phyloP scores from a whole-genome alignment of 2,329 filamentous ascomycete genomes.

The Septoria petroselini region DNA sequence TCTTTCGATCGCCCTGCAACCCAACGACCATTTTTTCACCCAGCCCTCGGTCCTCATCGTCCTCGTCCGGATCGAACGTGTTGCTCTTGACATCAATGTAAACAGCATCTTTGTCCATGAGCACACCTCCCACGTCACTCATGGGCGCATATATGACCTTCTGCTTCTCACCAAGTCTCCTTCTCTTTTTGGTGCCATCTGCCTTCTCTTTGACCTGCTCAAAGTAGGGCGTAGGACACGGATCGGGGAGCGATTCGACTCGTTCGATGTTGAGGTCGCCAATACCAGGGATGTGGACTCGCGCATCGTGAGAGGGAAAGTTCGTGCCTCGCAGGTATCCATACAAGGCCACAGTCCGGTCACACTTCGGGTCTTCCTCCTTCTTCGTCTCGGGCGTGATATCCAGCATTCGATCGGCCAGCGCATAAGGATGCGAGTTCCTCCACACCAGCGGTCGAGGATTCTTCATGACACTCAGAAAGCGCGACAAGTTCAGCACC shows the following conservation, averaged over 20 bases:
- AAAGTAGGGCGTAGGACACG: slow-evolving; percentile 89
- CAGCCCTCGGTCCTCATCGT: slow-evolving; percentile 72
- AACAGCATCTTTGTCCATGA: slow-evolving; percentile 95
- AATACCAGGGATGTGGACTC: slow-evolving; percentile 87
- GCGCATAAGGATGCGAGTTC: slow-evolving; percentile 89
- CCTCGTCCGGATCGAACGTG: slow-evolving; percentile 67
- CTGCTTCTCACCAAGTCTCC: slow-evolving; percentile 89
- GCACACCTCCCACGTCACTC: slow-evolving; percentile 92
- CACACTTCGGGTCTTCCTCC: slow-evolving; percentile 83
- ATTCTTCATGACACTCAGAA: slow-evolving; percentile 98
- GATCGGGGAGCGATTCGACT: slow-evolving; percentile 87
- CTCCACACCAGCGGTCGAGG: slow-evolving; percentile 93
- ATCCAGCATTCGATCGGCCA: slow-evolving; percentile 92
- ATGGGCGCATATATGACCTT: slow-evolving; percentile 95
- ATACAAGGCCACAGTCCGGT: slow-evolving; percentile 85
- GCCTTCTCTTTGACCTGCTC: slow-evolving; percentile 82
- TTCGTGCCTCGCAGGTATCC: slow-evolving; percentile 95
- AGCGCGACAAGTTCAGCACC: slow-evolving; percentile 90
- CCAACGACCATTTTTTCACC: slow-evolving; percentile 93
- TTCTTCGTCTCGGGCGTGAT: slow-evolving; percentile 90
- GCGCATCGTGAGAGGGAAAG: slow-evolving; percentile 78
- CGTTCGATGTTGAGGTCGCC: slow-evolving; percentile 81
- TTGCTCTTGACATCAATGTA: slow-evolving; percentile 74
- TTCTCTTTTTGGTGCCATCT: slow-evolving; percentile 74
- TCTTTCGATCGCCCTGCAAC: slow-evolving; percentile 74